Evolutionary conservation across 176 grass and related monocot species (phyloP).

Genomic region (Aegilops tauschii): DNA sequence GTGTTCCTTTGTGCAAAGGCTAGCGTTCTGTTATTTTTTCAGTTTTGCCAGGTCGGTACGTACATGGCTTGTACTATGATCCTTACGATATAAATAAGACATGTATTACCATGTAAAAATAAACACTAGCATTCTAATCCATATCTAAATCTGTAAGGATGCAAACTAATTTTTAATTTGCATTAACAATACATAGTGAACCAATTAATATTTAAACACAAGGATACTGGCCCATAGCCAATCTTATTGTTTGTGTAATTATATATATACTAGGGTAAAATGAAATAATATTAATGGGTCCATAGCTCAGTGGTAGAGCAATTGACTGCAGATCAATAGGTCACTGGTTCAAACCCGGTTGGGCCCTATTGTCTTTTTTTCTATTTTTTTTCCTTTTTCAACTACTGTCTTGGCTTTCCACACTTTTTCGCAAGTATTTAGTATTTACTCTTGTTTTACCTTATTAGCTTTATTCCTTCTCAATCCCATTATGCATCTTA

Average conservation of each 20-base stretch:
- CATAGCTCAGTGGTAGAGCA: conserved; percentile 99
- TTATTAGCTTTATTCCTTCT: background rate
- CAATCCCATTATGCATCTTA: background rate
- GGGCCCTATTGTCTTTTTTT: conserved; percentile 53
- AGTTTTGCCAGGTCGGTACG: too few species aligned
- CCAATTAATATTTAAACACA: background rate
- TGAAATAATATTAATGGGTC: conserved; percentile 32
- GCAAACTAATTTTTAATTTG: background rate
- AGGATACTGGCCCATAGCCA: too few species aligned
- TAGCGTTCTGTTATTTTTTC: too few species aligned
- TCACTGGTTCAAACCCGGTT: conserved; percentile 98
- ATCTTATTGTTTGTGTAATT: too few species aligned
- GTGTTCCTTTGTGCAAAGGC: too few species aligned
- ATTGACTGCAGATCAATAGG: conserved; percentile 99
- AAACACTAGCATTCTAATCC: background rate
- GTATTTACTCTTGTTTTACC: background rate
- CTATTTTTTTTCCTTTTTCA: background rate
- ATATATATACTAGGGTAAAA: too few species aligned
- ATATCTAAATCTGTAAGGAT: conserved; percentile 4
- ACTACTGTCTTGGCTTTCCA: background rate
- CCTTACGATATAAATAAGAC: too few species aligned
- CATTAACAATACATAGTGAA: background rate
- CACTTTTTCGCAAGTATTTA: background rate
- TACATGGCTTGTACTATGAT: too few species aligned
- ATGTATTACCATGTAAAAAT: too few species aligned